Evolutionary conservation across 148 eudicot genomes (phyloP), one percentile per base, ranked within the genome.

Genomic region (Camellia sinensis): DNA sequence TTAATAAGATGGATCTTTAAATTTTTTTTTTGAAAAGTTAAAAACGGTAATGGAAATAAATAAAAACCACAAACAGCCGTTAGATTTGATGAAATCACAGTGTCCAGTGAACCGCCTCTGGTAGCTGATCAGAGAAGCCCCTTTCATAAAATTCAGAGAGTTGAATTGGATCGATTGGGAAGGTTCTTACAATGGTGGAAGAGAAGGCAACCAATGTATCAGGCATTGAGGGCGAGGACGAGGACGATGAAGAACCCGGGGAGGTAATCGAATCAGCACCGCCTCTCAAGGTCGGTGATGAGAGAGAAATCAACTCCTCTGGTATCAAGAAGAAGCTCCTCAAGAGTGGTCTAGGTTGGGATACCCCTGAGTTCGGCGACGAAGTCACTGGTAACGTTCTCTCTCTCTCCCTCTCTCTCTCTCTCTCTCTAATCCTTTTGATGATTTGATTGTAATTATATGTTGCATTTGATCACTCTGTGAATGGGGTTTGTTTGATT

Each of bases 211-310:
- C 87, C 19, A 83, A 87, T 13, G n/a, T 84, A 3, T 81, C 85
- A 12, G 77, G 80, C 68, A 75, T 86, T 29, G 84, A 50, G 4
- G 85, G 84, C 60, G 85, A 80, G 21, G 88, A 80, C 57, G 89
- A 87, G 0, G 74, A 71, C 2, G 89, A 89, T 19, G 92, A 89
- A 80, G 94, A 91, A 79, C 83, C 87, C 9, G 94, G 92, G 40
- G 91, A 91, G 74, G 92, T 80, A 6, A 88, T 89, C 66, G 92
- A 91, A 78, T 91, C 94, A 3, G 91, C 91, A 3, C 94, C 92
- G 3, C 94, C 92, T 46, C 78, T 89, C 59, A 80, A 83, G 76
- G 87, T 91, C 50, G 94, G 91, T 6, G 88, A 91, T 43, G 91
- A 91, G 85, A 85, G 92, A 82, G 80, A 85, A 78, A 85, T 89